Conservation (phyloP, 345 rosid species). For the Acer campestre region DNA sequence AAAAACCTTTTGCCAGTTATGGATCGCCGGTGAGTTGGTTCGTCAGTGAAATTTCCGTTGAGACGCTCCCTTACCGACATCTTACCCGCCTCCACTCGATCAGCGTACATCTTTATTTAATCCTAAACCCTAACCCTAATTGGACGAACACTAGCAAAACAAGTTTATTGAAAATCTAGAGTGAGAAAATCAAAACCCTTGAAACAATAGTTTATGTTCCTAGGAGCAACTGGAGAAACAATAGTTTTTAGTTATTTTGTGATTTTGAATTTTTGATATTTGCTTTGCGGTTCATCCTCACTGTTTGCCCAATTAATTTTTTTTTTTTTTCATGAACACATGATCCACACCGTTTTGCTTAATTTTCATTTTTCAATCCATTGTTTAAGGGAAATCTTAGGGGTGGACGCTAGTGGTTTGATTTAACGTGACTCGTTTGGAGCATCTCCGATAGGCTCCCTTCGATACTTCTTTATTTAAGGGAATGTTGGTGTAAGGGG, state of each 20-base stretch:
- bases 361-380: no score
- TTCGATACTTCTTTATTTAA: no score
- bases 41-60: conserved; percentile 55
- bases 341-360: not conserved
- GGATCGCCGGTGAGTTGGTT: conserved; percentile 55
- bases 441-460: no score
- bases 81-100: conserved; percentile 74
- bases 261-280: not conserved
- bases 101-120: conserved; percentile 80
- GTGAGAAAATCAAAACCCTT: conserved; percentile 5
- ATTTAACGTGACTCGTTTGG: no score
- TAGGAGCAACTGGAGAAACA: not conserved
- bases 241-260: not conserved
- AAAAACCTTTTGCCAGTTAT: conserved; percentile 82
- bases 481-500: no score
- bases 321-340: not conserved
- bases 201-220: not conserved
- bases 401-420: no score
- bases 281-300: not conserved
- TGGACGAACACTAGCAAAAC: not conserved
- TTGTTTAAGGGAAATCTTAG: no score
- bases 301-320: not conserved
- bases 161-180: not conserved
- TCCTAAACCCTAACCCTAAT: conserved; percentile 44
- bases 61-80: conserved; percentile 76